A percentile compares a stretch with the other conserved stretches of the same genome.
phyloP scores from a whole-genome alignment of 176 grass and related monocot genomes.

The Canna indica region DNA sequence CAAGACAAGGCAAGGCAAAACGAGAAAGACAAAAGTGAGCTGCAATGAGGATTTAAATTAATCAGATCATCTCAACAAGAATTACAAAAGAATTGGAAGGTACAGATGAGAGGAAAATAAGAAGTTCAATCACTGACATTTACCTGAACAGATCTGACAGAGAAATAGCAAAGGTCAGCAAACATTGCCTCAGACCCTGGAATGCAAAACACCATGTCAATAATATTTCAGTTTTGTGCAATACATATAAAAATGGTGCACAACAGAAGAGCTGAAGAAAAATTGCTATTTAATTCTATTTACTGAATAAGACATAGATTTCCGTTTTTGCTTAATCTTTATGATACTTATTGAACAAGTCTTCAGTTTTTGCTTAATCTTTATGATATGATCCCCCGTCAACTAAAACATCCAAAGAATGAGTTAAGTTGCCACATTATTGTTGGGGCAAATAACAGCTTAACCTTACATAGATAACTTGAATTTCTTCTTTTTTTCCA shows the following conservation, averaged over 20 bases:
- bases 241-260: not conserved
- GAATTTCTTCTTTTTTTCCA: no score
- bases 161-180: conserved; percentile 98
- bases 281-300: not conserved
- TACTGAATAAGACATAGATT: not conserved
- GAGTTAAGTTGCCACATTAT: not conserved
- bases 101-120: not conserved
- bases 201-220: conserved; percentile 23
- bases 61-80: conserved; percentile 3
- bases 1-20: conserved; percentile 93
- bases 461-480: no score
- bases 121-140: not conserved
- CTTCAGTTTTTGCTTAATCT: not conserved
- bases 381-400: not conserved
- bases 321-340: not conserved
- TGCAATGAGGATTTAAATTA: conserved; percentile 36
- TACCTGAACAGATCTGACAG: conserved; percentile 96
- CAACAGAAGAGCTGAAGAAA: conserved; percentile 1
- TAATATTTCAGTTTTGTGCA: not conserved
- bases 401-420: not conserved
- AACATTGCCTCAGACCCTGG: conserved; percentile 99
- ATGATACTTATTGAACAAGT: not conserved
- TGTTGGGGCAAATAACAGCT: no score
- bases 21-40: conserved; percentile 87
- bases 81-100: conserved; percentile 10